These are phyloP conservation scores for Hawksworthiomyces lignivorus DNA, from an alignment of 2,329 filamentous ascomycete genomes.

Conservation along the genomic window DNA sequence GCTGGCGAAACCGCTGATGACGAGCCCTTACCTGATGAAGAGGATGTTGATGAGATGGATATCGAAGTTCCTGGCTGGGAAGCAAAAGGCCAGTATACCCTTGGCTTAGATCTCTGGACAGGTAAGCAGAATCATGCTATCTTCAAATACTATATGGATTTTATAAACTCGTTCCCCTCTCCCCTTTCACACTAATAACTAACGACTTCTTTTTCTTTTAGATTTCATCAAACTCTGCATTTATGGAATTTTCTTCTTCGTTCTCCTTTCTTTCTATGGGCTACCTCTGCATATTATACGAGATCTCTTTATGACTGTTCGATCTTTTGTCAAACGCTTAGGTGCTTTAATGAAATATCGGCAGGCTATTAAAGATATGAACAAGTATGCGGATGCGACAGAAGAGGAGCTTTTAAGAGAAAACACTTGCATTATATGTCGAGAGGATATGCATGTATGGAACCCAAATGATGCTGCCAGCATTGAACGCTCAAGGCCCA, in stretches of 20 bases:
- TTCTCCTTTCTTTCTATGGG: constrained; percentile 89
- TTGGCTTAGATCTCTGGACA: constrained; percentile 77
- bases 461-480: constrained; percentile 53
- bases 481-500: constrained; percentile 78
- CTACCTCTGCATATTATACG: constrained; percentile 94
- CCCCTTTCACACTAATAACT: constrained; percentile 10
- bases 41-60: constrained; percentile 82
- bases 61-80: constrained; percentile 96
- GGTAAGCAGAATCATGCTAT: constrained; percentile 41
- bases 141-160: too few species aligned
- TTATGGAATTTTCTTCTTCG: constrained; percentile 86
- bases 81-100: constrained; percentile 84
- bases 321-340: constrained; percentile 86
- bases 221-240: constrained; percentile 88
- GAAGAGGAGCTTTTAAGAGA: constrained; percentile 76
- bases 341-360: constrained; percentile 83
- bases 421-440: constrained; percentile 94
- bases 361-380: constrained; percentile 90
- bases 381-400: constrained; percentile 85
- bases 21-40: constrained; percentile 47
- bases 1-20: constrained; percentile 41
- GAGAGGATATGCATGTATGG: constrained; percentile 91
- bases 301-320: constrained; percentile 87
- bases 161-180: too few species aligned
- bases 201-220: constrained; percentile 23